Evolutionary conservation across 164 flowering plant genomes (phyloP).

Genomic region (Magnolia changhungtana): DNA sequence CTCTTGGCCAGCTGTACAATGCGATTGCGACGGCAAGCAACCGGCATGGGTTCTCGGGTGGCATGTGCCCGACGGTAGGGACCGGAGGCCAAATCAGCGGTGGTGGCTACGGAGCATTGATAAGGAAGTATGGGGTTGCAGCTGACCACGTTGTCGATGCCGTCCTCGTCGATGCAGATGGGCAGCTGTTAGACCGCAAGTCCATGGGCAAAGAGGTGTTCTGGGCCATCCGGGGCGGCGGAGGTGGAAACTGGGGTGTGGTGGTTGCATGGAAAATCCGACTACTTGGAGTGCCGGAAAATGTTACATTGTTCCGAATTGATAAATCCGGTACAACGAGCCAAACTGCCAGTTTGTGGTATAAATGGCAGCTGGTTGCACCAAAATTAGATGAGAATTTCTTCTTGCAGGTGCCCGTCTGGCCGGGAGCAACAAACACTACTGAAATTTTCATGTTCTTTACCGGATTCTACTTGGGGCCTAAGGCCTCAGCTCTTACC

Average conservation of each 20-base stretch:
- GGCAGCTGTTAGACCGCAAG: background rate
- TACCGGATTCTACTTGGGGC: slow-evolving; percentile 7
- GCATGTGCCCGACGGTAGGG: background rate
- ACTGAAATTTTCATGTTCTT: background rate
- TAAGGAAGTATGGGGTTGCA: background rate
- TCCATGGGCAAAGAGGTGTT: background rate
- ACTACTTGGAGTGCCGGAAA: background rate
- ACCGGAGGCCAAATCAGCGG: background rate
- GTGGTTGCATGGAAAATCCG: background rate
- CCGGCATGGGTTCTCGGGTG: background rate
- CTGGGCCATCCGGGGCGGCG: background rate
- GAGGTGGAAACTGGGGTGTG: background rate
- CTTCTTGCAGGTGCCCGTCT: slow-evolving; percentile 2
- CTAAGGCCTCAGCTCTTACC: background rate
- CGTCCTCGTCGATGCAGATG: background rate
- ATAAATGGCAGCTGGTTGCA: slow-evolving; percentile 13
- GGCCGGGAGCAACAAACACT: no score
- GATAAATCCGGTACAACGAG: slow-evolving; percentile 3
- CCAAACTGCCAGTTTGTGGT: background rate
- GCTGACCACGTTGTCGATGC: background rate
- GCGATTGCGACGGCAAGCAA: background rate
- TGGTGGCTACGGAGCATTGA: background rate
- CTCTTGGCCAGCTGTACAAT: background rate
- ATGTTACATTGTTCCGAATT: background rate
- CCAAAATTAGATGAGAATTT: slow-evolving; percentile 4